Base-by-base conservation (phyloP, 176 grass and related monocot genomes). In the Zea mays region DNA sequence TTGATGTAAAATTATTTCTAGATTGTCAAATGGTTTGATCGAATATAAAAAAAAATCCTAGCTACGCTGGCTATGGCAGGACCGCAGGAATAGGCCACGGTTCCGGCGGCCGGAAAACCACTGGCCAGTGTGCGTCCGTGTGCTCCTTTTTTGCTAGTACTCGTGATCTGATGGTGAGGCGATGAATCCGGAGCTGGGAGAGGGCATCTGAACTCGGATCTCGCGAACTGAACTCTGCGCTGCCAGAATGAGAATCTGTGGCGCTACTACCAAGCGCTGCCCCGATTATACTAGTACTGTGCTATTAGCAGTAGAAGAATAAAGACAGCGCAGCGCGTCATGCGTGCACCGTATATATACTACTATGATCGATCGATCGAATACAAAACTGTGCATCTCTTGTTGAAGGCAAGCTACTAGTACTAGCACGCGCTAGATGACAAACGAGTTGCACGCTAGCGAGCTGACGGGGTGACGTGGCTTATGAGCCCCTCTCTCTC, bases 391-490 rank as follows among this genome's bases (percentile, higher is more conserved):
- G 27, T 27, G 27, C 27, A 27, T 5, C 0, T n/a, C 51, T 56
- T 55, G 16, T 55, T 19, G 13, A 55, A 27, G 27, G 27, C 27
- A 27, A 55, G 54, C 54, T 56, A 2, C 7, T 19, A 6, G 5
- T 41, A 1, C n/a, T 57, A 21, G 20, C 21, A 34, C 59, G 21
- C 59, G 13, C 59, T 61, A 81, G 52, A 27, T 5, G 19, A 36
- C 84, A 81, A 75, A 86, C 78, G 71, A 76, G 65, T 67, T 36
- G 85, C 79, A 78, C 79, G 85, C 79, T 50, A 35, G 59, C 36
- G 39, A 11, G 67, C 45, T 71, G 67, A 65, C 79, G 4, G 2
- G 13, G 48, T 67, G 73, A 78, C 67, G 73, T 65, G 85, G 54
- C 65, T 56, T 40, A 10, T 51, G 41, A 38, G 47, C 0, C 62